These are phyloP conservation scores for Populus hybrid DNA, from an alignment of 441 rosid genomes.

Conservation along the genomic window DNA sequence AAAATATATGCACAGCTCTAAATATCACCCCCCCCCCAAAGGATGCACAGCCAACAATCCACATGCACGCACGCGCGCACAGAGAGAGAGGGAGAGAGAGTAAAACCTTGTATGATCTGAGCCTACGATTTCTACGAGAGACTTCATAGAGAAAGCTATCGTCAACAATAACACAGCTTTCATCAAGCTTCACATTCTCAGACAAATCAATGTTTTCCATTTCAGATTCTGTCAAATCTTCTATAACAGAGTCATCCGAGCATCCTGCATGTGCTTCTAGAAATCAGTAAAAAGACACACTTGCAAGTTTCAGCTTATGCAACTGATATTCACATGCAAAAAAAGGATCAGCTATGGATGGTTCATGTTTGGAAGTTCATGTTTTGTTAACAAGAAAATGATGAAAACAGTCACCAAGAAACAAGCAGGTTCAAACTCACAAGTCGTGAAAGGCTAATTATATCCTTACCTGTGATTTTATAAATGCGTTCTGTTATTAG, in stretches of 20 bases:
- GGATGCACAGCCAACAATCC: not conserved
- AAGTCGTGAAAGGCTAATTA: not conserved
- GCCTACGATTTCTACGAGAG: constrained; percentile 38
- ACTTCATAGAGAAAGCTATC: constrained; percentile 45
- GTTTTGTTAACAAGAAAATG: not conserved
- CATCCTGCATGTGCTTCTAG: constrained; percentile 26
- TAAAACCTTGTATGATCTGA: constrained; percentile 64
- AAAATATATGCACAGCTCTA: not conserved
- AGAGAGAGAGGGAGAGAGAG: constrained; percentile 23
- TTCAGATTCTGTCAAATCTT: constrained; percentile 26
- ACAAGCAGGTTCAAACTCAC: not conserved
- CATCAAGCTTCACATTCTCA: constrained; percentile 39
- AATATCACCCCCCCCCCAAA: not conserved
- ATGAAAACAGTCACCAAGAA: not conserved
- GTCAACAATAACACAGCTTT: constrained; percentile 36
- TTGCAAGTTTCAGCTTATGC: not conserved
- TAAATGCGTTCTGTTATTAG: not conserved
- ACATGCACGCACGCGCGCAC: not conserved
- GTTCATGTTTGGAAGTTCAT: not conserved
- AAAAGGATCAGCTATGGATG: not conserved
- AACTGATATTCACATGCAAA: not conserved
- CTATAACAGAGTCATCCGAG: constrained; percentile 20
- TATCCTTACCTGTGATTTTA: not conserved
- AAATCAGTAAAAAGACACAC: constrained; percentile 14
- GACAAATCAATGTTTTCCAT: constrained; percentile 51